Evolutionary conservation across 495 filamentous ascomycete species (phyloP).

Genomic region (Evansstolkia leycettana): DNA sequence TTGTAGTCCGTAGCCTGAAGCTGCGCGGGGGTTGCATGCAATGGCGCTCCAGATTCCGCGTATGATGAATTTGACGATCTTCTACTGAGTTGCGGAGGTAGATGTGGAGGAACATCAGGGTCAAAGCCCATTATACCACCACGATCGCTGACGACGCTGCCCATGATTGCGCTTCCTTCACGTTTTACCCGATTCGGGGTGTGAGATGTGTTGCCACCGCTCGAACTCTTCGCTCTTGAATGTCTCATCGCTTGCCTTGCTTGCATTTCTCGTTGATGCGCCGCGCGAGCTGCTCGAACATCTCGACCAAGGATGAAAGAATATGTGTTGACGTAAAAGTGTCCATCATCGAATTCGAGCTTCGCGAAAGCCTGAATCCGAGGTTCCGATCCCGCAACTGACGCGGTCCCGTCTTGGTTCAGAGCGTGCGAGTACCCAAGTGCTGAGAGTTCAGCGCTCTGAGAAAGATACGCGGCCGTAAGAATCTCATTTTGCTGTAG

Average conservation of each 20-base stretch:
- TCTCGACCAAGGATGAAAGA: slow-evolving; percentile 55
- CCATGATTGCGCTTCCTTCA: slow-evolving; percentile 34
- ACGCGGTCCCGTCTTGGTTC: slow-evolving; percentile 21
- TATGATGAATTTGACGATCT: slow-evolving; percentile 37
- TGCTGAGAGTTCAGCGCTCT: slow-evolving; percentile 26
- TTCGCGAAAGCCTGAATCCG: slow-evolving; percentile 54
- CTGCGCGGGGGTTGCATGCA: slow-evolving; percentile 33
- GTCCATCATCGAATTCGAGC: slow-evolving; percentile 57
- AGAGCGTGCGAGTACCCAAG: slow-evolving; percentile 20
- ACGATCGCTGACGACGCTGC: slow-evolving; percentile 45
- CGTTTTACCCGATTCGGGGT: slow-evolving; percentile 34
- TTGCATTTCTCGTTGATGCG: slow-evolving; percentile 34
- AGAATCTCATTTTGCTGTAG: slow-evolving; percentile 32
- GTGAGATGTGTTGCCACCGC: slow-evolving; percentile 33
- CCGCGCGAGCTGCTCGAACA: slow-evolving; percentile 39
- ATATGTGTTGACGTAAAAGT: slow-evolving; percentile 62
- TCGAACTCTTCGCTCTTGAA: slow-evolving; percentile 34
- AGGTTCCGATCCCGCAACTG: slow-evolving; percentile 32
- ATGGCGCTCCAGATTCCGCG: slow-evolving; percentile 21
- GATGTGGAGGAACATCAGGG: slow-evolving; percentile 31
- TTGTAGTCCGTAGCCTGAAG: slow-evolving; percentile 34
- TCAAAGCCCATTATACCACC: slow-evolving; percentile 48
- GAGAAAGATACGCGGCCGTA: slow-evolving; percentile 28
- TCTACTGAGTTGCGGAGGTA: slow-evolving; percentile 30
- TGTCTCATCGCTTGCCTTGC: slow-evolving; percentile 28